Evolutionary conservation across 208 protist genomes (phyloP).

Genomic region (Acanthamoeba triangularis): DNA sequence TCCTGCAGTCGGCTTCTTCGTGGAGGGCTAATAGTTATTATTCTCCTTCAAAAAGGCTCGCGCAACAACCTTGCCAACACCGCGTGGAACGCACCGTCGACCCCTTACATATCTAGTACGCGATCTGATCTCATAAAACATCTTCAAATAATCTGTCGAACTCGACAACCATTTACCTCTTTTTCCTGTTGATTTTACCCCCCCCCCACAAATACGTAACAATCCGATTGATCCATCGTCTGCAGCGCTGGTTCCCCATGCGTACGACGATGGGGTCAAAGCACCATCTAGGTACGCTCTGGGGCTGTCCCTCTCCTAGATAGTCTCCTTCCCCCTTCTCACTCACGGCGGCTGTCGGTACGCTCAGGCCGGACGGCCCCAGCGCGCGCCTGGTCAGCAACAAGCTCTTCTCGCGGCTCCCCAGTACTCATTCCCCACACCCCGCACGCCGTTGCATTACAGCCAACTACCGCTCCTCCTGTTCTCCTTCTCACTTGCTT

Average conservation of each 20-base stretch:
- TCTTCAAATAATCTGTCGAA: neutral
- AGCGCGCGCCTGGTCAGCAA: neutral
- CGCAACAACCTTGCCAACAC: slow-evolving; percentile 3
- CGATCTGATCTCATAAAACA: too few species aligned
- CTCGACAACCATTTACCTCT: too few species aligned
- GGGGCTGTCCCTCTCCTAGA: too few species aligned
- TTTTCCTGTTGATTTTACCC: neutral
- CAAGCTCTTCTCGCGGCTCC: neutral
- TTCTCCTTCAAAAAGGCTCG: neutral
- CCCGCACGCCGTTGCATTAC: neutral
- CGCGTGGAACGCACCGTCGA: neutral
- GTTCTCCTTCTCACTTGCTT: neutral
- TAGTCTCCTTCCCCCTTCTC: neutral
- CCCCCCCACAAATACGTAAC: neutral
- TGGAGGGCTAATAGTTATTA: too few species aligned
- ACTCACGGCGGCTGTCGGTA: neutral
- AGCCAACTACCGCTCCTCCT: neutral
- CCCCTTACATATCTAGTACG: neutral
- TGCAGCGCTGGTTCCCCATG: neutral
- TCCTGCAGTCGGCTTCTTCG: too few species aligned
- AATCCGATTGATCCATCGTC: neutral
- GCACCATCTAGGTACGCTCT: neutral
- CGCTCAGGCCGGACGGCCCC: neutral
- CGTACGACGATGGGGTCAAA: neutral
- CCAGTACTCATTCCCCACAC: neutral